These are phyloP conservation scores for Heliophila coronopifolia DNA, from an alignment of 441 rosid genomes.

Conservation along the genomic window DNA sequence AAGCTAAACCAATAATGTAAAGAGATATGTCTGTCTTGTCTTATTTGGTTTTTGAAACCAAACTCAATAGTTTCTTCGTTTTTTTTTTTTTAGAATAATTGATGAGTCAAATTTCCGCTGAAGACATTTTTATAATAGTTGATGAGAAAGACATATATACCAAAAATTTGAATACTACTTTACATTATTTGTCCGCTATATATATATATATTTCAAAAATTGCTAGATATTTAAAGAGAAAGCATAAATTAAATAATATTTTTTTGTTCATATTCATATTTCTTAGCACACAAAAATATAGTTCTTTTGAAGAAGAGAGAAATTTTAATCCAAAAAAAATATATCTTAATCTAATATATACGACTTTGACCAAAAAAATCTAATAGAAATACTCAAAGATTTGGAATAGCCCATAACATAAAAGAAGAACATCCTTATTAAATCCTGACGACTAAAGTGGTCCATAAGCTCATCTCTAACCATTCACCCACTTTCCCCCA, in stretches of 20 bases:
- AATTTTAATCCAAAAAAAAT: no score
- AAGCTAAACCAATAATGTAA: constrained; percentile 16
- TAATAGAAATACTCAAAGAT: no score
- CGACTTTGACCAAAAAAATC: no score
- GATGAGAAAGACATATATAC: not conserved
- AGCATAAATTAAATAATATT: no score
- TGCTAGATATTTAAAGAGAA: not conserved
- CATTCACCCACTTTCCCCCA: constrained; percentile 10
- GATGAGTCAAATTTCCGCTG: not conserved
- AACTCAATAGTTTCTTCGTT: not conserved
- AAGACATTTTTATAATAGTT: not conserved
- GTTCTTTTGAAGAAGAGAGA: no score
- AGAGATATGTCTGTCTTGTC: not conserved
- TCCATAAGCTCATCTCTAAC: constrained; percentile 20
- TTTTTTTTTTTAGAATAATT: not conserved
- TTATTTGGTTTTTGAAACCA: not conserved
- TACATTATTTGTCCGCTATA: not conserved
- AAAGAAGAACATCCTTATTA: no score
- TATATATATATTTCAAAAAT: not conserved
- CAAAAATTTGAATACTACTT: no score
- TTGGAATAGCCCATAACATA: no score
- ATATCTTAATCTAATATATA: no score
- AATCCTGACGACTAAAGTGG: constrained; percentile 17
- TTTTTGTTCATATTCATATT: no score
- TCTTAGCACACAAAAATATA: not conserved